These are phyloP conservation scores for Paragyromitra xinjiangensis DNA, from an alignment of 495 filamentous ascomycete species.

Conservation along the genomic window DNA sequence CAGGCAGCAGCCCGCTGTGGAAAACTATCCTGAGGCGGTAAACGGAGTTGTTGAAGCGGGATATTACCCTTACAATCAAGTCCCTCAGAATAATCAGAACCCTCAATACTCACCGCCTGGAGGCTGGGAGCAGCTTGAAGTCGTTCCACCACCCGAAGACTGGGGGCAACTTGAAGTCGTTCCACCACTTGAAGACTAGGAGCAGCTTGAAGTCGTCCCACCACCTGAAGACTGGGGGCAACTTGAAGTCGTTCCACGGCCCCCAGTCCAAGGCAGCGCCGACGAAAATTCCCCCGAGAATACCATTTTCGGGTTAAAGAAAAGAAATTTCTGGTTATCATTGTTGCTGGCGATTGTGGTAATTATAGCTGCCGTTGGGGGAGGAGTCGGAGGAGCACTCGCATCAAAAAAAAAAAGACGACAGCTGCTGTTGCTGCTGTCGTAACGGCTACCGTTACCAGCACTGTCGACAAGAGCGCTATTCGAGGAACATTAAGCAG, in stretches of 20 bases:
- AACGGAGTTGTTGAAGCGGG: background rate
- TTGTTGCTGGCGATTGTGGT: background rate
- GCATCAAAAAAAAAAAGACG: slow-evolving; percentile 5
- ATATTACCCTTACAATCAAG: background rate
- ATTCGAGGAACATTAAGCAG: background rate
- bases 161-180: background rate
- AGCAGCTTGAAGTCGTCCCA: too few relatives aligned
- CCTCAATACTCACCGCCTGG: background rate
- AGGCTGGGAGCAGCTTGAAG: too few relatives aligned
- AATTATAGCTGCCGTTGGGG: slow-evolving; percentile 7
- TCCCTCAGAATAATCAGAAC: background rate
- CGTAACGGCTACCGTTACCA: background rate
- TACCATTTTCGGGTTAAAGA: background rate
- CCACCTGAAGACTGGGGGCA: background rate
- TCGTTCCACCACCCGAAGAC: background rate
- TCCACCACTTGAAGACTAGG: background rate
- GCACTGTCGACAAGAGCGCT: too few relatives aligned
- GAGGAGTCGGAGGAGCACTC: background rate
- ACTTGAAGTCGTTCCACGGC: background rate
- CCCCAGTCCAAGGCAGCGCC: background rate
- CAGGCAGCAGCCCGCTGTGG: background rate
- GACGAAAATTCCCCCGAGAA: background rate
- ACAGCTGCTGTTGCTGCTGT: background rate
- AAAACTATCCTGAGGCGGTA: slow-evolving; percentile 11
- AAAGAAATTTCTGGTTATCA: background rate